Evolutionary conservation across 176 grass and related monocot genomes (phyloP).

Genomic region (Dactylis glomerata): DNA sequence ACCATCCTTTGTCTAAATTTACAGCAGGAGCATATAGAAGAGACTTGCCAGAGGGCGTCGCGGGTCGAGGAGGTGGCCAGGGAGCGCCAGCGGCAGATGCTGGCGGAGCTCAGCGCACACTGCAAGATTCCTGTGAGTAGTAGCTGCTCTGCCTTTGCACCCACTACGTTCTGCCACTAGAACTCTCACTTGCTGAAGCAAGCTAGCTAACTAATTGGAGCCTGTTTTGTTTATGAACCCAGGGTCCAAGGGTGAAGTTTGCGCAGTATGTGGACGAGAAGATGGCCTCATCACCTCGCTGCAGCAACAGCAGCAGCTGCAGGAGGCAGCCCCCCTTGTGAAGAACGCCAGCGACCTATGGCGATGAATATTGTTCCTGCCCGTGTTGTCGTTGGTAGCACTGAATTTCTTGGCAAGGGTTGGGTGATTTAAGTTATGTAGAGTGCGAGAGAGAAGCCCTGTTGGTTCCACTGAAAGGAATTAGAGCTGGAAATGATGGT

Average conservation of each 20-base stretch:
- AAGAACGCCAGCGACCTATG: neutral
- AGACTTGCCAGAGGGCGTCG: slow-evolving; percentile 42
- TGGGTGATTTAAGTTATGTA: neutral
- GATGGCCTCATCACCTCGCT: neutral
- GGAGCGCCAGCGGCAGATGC: slow-evolving; percentile 57
- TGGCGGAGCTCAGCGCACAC: slow-evolving; percentile 54
- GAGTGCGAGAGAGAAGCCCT: neutral
- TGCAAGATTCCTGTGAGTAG: slow-evolving; percentile 61
- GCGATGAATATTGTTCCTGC: neutral
- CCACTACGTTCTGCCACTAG: neutral
- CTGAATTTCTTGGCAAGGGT: neutral
- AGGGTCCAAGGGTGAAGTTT: slow-evolving; percentile 67
- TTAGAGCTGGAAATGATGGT: neutral
- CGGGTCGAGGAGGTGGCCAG: slow-evolving; percentile 58
- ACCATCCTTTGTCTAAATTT: neutral
- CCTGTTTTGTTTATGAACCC: neutral
- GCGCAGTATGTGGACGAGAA: slow-evolving; percentile 47
- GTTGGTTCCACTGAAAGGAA: neutral
- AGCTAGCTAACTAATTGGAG: neutral
- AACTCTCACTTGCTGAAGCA: neutral
- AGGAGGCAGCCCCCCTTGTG: neutral
- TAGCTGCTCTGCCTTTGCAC: neutral
- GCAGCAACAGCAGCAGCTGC: neutral
- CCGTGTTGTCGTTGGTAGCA: too few species aligned
- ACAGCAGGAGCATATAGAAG: slow-evolving; percentile 31